Evolutionary conservation across 176 grass and related monocot species (phyloP).

Genomic region (Aechmea fasciata): DNA sequence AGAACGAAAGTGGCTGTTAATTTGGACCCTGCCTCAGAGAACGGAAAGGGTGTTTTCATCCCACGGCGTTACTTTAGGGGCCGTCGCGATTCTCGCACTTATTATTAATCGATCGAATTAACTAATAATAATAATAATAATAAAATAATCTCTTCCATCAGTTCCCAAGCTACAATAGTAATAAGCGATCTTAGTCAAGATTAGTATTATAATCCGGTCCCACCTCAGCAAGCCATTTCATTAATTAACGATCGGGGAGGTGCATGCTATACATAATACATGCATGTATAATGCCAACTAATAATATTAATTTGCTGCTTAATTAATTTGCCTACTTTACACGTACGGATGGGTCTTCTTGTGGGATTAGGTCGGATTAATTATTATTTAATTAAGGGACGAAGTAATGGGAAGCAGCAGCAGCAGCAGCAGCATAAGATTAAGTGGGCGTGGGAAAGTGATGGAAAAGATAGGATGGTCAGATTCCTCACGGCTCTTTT

Average conservation of each 20-base stretch:
- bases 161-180: constrained; percentile 2
- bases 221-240: constrained; percentile 14
- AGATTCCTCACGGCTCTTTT: constrained; percentile 36
- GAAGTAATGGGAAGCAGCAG: not conserved
- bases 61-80: not conserved
- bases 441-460: constrained; percentile 6
- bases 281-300: not conserved
- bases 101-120: too few relatives aligned
- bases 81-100: too few relatives aligned
- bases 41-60: not conserved
- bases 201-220: constrained; percentile 4
- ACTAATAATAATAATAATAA: not conserved
- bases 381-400: constrained; percentile 4
- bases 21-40: not conserved
- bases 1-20: not conserved
- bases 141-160: constrained; percentile 11
- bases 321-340: constrained; percentile 14
- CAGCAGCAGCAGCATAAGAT: not conserved
- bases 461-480: constrained; percentile 16
- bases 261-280: too few relatives aligned
- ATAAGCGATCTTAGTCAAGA: constrained; percentile 15
- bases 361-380: constrained; percentile 15
- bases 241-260: not conserved
- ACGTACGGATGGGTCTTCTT: constrained; percentile 1
- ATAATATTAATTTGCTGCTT: constrained; percentile 5